Base-by-base conservation (phyloP, 2,329 filamentous ascomycete species). In the Parafenestella ontariensis region DNA sequence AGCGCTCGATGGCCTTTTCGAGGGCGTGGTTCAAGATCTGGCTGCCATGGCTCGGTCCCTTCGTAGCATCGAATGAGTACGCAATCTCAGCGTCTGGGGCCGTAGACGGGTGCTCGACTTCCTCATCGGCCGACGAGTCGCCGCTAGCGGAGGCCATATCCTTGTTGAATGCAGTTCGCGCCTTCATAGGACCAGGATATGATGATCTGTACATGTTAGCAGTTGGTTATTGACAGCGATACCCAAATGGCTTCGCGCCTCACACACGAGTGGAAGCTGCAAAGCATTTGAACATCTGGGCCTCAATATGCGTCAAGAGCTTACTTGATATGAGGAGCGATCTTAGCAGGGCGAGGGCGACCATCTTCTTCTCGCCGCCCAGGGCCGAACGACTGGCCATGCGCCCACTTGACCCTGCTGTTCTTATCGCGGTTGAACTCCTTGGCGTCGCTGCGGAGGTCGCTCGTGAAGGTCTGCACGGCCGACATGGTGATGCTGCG, bases 21-120 rank as follows among this genome's bases (percentile, higher is more conserved):
- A 87, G 76, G 10, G 85, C 84, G 15, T 77, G 77, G 54, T 82
- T 82, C 44, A 87, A 77, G 67, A 87, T 80, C 66, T 85, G 83
- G 71, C 82, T 83, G 36, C 85, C 85, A 45, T 81, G 76, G 54
- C 72, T 77, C 15, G 83, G 83, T 23, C 80, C 80, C 18, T 75
- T 72, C 3, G 74, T 64, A 11, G 80, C 78, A 56, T 86, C 83
- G 73, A 79, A 87, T 37, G 81, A 83, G 73, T 84, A 83, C 45
- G 82, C 75, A 54, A 83, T 76, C 31, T 81, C 81, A 29, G 77
- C 78, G 43, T 83, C 81, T 23, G 79, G 78, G 5, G 79, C 77
- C 31, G 75, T 74, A 13, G 78, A 78, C 11, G 75, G 69, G 41
- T 79, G 76, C 31, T 78, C 76, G 33, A 79, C 69, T 37, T 77